Conservation (phyloP, 2,329 filamentous ascomycete species). For the Xylaria sp. region DNA sequence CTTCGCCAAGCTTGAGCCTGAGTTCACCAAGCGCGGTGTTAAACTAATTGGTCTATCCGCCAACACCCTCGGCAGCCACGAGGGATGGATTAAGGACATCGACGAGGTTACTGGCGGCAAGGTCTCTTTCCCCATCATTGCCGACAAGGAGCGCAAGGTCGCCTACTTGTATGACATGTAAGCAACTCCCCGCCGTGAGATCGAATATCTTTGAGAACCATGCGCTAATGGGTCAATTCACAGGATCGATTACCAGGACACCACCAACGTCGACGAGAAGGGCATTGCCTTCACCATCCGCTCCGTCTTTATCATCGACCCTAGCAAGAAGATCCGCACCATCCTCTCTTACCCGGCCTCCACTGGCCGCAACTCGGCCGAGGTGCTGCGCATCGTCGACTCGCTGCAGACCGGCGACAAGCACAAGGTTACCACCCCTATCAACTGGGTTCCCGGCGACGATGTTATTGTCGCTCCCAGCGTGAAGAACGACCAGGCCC, state of each 20-base stretch:
- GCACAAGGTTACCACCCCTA: conserved; percentile 86
- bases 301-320: conserved; percentile 94
- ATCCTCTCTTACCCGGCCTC: conserved; percentile 93
- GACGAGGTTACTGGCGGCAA: conserved; percentile 77
- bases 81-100: conserved; percentile 91
- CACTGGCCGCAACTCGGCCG: conserved; percentile 83
- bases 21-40: conserved; percentile 86
- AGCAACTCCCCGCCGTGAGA: conserved; percentile 44
- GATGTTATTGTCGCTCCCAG: conserved; percentile 91
- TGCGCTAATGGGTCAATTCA: conserved; percentile 22
- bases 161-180: conserved; percentile 82
- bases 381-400: conserved; percentile 82
- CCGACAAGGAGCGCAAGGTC: conserved; percentile 80
- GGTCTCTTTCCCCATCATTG: conserved; percentile 82
- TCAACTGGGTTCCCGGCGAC: conserved; percentile 89
- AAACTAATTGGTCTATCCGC: conserved; percentile 92
- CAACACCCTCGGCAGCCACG: conserved; percentile 86
- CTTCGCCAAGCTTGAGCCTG: conserved; percentile 87
- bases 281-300: conserved; percentile 93
- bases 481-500: conserved; percentile 85
- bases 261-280: conserved; percentile 82
- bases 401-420: conserved; percentile 86
- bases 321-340: conserved; percentile 90
- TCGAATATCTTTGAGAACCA: not conserved
- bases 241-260: conserved; percentile 81